These are phyloP conservation scores for Brassica hybrid DNA, from an alignment of 441 rosid genomes.

Conservation along the genomic window DNA sequence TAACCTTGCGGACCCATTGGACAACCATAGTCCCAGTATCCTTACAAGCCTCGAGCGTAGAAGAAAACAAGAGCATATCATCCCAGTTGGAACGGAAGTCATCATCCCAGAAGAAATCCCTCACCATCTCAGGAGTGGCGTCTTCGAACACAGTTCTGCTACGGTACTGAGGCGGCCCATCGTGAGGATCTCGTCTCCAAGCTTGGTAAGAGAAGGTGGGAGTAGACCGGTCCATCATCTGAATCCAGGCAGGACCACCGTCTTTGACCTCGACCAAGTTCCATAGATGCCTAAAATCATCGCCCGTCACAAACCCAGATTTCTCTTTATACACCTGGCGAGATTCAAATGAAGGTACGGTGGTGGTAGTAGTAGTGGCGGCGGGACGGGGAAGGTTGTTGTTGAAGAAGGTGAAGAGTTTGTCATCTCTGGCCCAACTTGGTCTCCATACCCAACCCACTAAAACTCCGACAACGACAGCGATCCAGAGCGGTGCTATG, in stretches of 20 bases:
- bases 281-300: slow-evolving; percentile 73
- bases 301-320: slow-evolving; percentile 50
- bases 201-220: slow-evolving; percentile 79
- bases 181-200: slow-evolving; percentile 87
- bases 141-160: slow-evolving; percentile 86
- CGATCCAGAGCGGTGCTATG: slow-evolving; percentile 76
- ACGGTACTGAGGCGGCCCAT: slow-evolving; percentile 91
- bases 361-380: slow-evolving; percentile 24
- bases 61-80: slow-evolving; percentile 73
- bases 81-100: slow-evolving; percentile 83
- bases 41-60: slow-evolving; percentile 70
- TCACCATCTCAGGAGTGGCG: slow-evolving; percentile 83
- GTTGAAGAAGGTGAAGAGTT: slow-evolving; percentile 46
- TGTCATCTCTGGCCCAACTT: slow-evolving; percentile 63
- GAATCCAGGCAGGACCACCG: slow-evolving; percentile 95
- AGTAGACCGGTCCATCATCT: slow-evolving; percentile 89
- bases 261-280: slow-evolving; percentile 87
- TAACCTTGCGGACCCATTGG: slow-evolving; percentile 93
- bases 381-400: slow-evolving; percentile 52
- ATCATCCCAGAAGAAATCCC: slow-evolving; percentile 98
- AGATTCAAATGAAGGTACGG: slow-evolving; percentile 5
- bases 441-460: slow-evolving; percentile 98
- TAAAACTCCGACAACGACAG: slow-evolving; percentile 68
- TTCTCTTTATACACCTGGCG: slow-evolving; percentile 29
- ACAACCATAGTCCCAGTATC: slow-evolving; percentile 82